phyloP scores from a whole-genome alignment of 1,139 yeast genomes.

The Taiozyma onychis region DNA sequence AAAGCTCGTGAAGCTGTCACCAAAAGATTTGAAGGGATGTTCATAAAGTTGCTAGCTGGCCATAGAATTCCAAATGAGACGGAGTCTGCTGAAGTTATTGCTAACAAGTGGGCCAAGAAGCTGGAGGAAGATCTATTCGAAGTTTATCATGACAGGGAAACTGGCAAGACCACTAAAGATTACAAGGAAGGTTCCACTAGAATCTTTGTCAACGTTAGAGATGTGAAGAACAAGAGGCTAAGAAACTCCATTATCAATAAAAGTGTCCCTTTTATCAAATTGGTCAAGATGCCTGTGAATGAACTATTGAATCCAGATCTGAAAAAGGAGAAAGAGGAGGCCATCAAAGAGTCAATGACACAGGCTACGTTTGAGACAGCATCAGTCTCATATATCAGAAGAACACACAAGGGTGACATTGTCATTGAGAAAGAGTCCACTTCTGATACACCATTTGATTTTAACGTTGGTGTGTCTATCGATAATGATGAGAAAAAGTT shows the following conservation, averaged over 20 bases:
- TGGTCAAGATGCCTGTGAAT: conserved; percentile 55
- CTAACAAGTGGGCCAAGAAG: conserved; percentile 30
- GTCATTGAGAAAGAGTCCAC: conserved; percentile 53
- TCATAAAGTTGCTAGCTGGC: conserved; percentile 10
- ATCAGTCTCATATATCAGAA: conserved; percentile 55
- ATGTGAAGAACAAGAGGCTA: conserved; percentile 43
- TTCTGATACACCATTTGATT: conserved; percentile 27
- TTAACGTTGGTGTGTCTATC: conserved; percentile 28
- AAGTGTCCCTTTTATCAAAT: conserved; percentile 40
- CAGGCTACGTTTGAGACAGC: conserved; percentile 58
- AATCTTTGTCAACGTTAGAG: conserved; percentile 47
- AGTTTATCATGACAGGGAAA: conserved; percentile 33
- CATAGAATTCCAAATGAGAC: conserved; percentile 8
- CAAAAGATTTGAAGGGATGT: conserved; percentile 21
- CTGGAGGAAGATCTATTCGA: conserved; percentile 37
- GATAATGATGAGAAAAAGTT: conserved; percentile 30
- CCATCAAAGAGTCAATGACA: conserved; percentile 61
- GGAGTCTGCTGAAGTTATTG: conserved; percentile 33
- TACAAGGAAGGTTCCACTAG: conserved; percentile 53
- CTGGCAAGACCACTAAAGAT: conserved; percentile 26
- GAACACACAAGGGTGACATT: conserved; percentile 87
- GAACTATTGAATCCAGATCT: conserved; percentile 71
- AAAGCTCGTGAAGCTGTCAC: conserved; percentile 19
- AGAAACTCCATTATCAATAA: conserved; percentile 42
- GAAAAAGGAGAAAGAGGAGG: conserved; percentile 63